Evolutionary conservation across 345 rosid species (phyloP), one percentile per base, ranked within the genome.

Genomic region (Euphorbia peplus): DNA sequence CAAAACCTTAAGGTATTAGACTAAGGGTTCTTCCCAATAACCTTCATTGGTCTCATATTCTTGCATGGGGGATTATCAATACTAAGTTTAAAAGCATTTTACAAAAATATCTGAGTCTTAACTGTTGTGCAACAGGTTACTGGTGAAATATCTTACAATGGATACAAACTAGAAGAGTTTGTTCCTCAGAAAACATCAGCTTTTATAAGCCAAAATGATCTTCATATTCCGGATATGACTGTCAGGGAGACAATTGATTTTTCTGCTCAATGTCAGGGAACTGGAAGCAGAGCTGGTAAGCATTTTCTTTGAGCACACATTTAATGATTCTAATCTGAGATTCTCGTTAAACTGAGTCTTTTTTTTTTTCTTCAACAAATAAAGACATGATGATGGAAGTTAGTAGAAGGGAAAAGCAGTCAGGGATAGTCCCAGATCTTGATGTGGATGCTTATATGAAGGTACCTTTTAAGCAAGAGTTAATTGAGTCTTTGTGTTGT

Each of bases 371-470:
- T n/a, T 32, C 25, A 47, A 0, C 25, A n/a, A 63, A 50, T 16
- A 47, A 69, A 72, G 83, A 72, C 10, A 46, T 70, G 8, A 54
- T 72, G 72, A 55, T 3, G 42, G 77, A 79, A 61, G 79, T 79
- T 39, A 69, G 57, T 65, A 70, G 68, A 48, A 73, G 68, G 42
- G 83, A 80, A 66, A 76, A 76, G 62, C 61, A 70, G 57, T 73
- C 70, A 30, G 78, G 78, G 25, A 73, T 80, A 14, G 55, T 73
- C 41, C 83, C 83, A 6, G 80, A 80, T 46, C 66, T 75, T 44
- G 78, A 76, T 46, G 68, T 80, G 19, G 83, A 80, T 76, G 73
- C 83, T 59, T 80, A 73, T 60, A 80, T 76, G 83, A 80, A 80
- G 83, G 83, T 80, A 46, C 22, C 14, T 21, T 18, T 32, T 16